Base-by-base conservation (phyloP, 192 early-diverging fungal genomes). In the Jimgerdemannia lactiflua region DNA sequence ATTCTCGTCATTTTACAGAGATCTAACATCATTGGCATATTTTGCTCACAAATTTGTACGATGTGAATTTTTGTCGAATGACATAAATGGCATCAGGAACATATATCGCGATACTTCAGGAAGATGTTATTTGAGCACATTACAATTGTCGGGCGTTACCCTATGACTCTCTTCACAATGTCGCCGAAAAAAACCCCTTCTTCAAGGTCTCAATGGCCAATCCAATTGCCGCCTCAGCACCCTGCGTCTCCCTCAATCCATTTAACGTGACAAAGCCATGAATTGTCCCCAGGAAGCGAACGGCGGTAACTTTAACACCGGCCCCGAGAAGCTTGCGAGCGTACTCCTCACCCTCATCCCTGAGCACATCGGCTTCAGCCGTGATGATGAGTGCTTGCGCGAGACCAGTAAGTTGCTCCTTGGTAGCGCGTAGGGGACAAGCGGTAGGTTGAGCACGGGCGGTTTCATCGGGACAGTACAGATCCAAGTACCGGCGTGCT, bases 231-330 rank as follows among this genome's bases (percentile, higher is more conserved):
- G 29, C 29, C 29, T 29, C 29, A 29, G 29, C 29, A 29, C 29
- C 29, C 29, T 29, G 29, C 29, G 29, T 29, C 1, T 29, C 29
- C 29, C 29, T 29, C 29, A 29, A 29, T 29, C 0, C 29, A 65
- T 65, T 19, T 19, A 65, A 1, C 64, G 19, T 65, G 14, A 65
- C 19, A 19, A 71, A 78, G 14, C 68, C 77, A 64, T 78, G 77
- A 39, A 78, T 67, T 4, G 67, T 69, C 29, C 77, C 72, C 4
- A 78, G 7, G 7, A 44, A 63, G 0, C 77, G 71, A 0, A 83
- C 78, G 7, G 83, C 82, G 7, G 54, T 65, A 7, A 74, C 72
- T 17, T 72, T 49, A 14, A 78, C 77, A 41, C 77, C 77, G 18
- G 70, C 71, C 20, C 70, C 4, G n/a, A 43, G 8, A 40, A 78